Conservation (phyloP, 2,329 filamentous ascomycete species). For the Colletotrichum sp. region DNA sequence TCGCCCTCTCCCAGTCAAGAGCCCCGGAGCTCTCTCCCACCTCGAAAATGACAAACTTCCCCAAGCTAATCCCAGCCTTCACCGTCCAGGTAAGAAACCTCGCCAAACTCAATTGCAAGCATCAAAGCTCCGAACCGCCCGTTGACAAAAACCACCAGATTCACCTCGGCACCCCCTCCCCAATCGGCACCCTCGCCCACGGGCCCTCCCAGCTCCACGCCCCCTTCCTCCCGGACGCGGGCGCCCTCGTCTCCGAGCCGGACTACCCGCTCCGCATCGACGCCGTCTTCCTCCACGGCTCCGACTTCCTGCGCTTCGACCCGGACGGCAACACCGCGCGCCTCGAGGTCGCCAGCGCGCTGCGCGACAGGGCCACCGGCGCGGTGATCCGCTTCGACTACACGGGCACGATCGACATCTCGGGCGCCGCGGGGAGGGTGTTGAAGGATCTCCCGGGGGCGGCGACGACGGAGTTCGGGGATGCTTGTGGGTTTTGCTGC, state of each 20-base stretch:
- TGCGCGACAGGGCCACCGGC: slow-evolving; percentile 35
- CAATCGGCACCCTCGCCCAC: slow-evolving; percentile 27
- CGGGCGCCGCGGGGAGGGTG: slow-evolving; percentile 35
- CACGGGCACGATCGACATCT: slow-evolving; percentile 40
- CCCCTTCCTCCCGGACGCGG: slow-evolving; percentile 32
- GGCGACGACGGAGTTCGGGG: slow-evolving; percentile 43
- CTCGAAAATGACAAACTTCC: slow-evolving; percentile 35
- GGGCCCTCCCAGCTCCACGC: slow-evolving; percentile 38
- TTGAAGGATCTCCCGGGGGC: slow-evolving; percentile 35
- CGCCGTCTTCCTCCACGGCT: slow-evolving; percentile 41
- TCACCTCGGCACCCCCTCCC: slow-evolving; percentile 33
- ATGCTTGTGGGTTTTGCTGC: slow-evolving; percentile 38
- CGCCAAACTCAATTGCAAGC: neutral
- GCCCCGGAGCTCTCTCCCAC: neutral
- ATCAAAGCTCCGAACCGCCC: neutral
- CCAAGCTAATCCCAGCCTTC: slow-evolving; percentile 42
- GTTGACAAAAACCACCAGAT: slow-evolving; percentile 26
- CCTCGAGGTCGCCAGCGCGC: slow-evolving; percentile 41
- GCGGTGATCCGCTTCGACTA: slow-evolving; percentile 42
- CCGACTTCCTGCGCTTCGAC: slow-evolving; percentile 45
- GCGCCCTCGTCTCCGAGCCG: slow-evolving; percentile 39
- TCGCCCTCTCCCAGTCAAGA: neutral
- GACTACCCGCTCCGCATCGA: slow-evolving; percentile 38
- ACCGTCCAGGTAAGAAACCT: slow-evolving; percentile 33
- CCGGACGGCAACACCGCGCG: slow-evolving; percentile 39